phyloP scores from a whole-genome alignment of 106 monocot species.

The Dioscorea alata region DNA sequence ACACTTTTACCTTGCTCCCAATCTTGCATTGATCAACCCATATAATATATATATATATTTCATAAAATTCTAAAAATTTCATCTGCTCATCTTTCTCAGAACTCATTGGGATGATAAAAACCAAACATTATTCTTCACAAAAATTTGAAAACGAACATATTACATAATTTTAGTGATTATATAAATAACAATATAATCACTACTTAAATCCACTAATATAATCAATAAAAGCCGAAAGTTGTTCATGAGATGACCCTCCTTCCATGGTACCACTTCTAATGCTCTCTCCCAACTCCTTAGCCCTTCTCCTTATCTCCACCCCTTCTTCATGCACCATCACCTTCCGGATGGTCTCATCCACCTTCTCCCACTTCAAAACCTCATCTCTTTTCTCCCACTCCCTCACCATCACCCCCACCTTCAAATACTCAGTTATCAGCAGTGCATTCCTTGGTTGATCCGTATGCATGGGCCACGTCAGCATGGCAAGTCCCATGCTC shows the following conservation, averaged over 20 bases:
- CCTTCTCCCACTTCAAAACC: slow-evolving; percentile 12
- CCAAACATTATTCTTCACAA: no score
- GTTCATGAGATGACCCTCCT: no score
- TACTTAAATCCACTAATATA: no score
- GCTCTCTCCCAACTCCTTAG: slow-evolving; percentile 4
- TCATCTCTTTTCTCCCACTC: slow-evolving; percentile 25
- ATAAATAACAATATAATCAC: no score
- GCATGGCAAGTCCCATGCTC: slow-evolving; percentile 7
- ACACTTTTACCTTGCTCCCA: no score
- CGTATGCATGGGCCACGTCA: slow-evolving; percentile 44
- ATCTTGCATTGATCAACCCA: no score
- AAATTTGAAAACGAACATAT: neutral
- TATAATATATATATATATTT: no score
- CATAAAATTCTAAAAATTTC: no score
- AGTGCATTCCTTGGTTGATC: slow-evolving; percentile 41
- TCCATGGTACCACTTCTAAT: neutral
- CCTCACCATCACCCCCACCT: slow-evolving; percentile 18
- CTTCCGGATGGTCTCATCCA: slow-evolving; percentile 11
- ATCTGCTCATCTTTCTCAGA: no score
- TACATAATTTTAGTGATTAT: no score
- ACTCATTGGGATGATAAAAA: no score
- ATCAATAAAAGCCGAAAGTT: no score
- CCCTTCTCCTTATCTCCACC: slow-evolving; percentile 18
- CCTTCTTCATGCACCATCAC: neutral
- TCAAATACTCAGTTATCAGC: slow-evolving; percentile 21